Base-by-base conservation (phyloP, 176 grass and related monocot genomes). In the Panicum miliaceum region DNA sequence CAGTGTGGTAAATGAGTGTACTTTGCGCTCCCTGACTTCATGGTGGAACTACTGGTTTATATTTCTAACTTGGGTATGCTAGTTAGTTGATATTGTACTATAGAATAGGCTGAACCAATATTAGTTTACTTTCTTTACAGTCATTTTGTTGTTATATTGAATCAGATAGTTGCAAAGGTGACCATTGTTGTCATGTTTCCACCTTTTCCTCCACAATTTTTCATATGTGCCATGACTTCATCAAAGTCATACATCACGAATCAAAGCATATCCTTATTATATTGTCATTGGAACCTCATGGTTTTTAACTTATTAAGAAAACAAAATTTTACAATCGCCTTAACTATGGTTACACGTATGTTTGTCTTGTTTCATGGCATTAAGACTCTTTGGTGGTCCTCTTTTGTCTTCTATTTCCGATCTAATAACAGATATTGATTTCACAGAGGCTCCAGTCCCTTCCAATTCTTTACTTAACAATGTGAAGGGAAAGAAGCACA, bases 381-480 rank as follows among this genome's bases (percentile, higher is more conserved):
- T 58, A n/a, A n/a, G 19, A 5, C 54, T n/a, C 20, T 58, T 58
- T 23, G 22, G 20, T 58, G 12, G 29, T 32, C 29, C n/a, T 58
- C 22, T n/a, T 8, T 3, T 58, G 6, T 26, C 25, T 52, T 52
- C 14, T 52, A 52, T 19, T 83, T 83, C 83, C 74, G 67, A 34
- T 90, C 80, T 83, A 54, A 4, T 52, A 63, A 12, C 58, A 59
- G n/a, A 73, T 83, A 57, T 60, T 79, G 75, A 79, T 60, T 60
- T 62, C 56, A 58, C 3, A 11, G 22, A 60, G 23, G 1, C 23
- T 12, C 2, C 8, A 6, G 8, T 57, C 53, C 3, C 19, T 60
- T 26, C 7, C 57, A 58, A 6, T 9, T 58, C 54, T 58, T 10
- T 58, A 60, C 6, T 12, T 12, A 12, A 60, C 42, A 35, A 66